Evolutionary conservation across 164 flowering plant genomes (phyloP).

Genomic region (Warburgia ugandensis): DNA sequence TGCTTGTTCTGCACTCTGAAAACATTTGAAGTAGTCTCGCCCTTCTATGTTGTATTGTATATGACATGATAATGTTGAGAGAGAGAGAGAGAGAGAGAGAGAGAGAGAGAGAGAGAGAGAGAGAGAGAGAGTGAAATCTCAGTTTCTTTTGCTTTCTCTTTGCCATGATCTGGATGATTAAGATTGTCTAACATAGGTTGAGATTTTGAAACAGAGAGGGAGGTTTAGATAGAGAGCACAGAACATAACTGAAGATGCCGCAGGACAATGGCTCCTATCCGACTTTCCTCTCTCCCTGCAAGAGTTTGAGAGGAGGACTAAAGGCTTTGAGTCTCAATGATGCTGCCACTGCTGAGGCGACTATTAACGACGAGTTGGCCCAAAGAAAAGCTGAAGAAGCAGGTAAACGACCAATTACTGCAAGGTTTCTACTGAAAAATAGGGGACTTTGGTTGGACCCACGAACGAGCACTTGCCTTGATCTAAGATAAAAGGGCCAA

Average conservation of each 20-base stretch:
- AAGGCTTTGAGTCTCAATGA: constrained; percentile 27
- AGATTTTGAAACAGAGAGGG: no score
- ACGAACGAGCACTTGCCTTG: neutral
- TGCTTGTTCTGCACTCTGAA: no score
- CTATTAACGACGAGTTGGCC: constrained; percentile 24
- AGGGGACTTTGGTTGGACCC: no score
- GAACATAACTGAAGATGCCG: constrained; percentile 20
- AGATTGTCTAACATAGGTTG: neutral
- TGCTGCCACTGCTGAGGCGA: constrained; percentile 22
- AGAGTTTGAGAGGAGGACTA: constrained; percentile 32
- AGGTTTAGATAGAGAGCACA: no score
- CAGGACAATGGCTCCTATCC: constrained; percentile 15
- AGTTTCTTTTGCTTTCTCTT: neutral
- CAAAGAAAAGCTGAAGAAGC: constrained; percentile 15
- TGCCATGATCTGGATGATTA: neutral
- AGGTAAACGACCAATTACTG: constrained; percentile 22
- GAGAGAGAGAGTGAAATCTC: neutral
- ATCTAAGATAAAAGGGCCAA: neutral
- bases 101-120: no score
- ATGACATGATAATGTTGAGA: neutral
- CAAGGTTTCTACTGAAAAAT: no score
- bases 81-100: no score
- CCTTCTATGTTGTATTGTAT: neutral
- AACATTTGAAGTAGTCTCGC: no score
- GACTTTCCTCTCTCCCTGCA: constrained; percentile 30